A percentile compares a stretch with the other conserved stretches of the same genome.
Conservation (phyloP, 306 rosid genomes). For the Malus asiatica region DNA sequence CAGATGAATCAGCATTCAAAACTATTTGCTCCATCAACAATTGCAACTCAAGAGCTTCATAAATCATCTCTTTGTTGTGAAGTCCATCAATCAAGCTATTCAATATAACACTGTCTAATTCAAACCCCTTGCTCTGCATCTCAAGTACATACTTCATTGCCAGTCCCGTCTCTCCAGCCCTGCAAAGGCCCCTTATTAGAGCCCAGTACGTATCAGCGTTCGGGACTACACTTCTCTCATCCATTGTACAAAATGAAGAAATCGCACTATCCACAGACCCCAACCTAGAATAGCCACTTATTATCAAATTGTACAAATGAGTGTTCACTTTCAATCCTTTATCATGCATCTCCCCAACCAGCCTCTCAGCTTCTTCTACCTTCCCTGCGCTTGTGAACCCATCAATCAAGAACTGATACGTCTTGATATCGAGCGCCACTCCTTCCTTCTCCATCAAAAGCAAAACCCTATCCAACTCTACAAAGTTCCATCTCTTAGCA, state of each 20-base stretch:
- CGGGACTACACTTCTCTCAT: constrained; percentile 6
- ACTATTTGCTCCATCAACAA: constrained; percentile 9
- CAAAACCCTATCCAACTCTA: constrained; percentile 27
- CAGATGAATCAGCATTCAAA: neutral
- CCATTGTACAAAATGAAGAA: constrained; percentile 18
- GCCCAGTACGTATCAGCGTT: constrained; percentile 13
- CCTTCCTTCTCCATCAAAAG: constrained; percentile 23
- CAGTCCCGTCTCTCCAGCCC: constrained; percentile 17
- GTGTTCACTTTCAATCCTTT: constrained; percentile 14
- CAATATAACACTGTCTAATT: constrained; percentile 3
- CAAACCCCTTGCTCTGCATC: constrained; percentile 16
- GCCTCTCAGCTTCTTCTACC: constrained; percentile 7
- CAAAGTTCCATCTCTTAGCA: constrained; percentile 28
- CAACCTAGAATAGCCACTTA: constrained; percentile 5
- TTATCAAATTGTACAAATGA: constrained; percentile 20
- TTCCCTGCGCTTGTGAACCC: constrained; percentile 26
- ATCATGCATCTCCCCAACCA: constrained; percentile 27
- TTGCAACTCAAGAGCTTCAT: constrained; percentile 21
- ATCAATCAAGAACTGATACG: constrained; percentile 17
- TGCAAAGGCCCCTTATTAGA: constrained; percentile 19
- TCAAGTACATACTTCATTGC: constrained; percentile 13
- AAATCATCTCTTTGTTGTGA: constrained; percentile 12
- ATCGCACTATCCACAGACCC: constrained; percentile 11
- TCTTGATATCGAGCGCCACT: constrained; percentile 6
- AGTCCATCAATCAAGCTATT: constrained; percentile 14